These are phyloP conservation scores for Chlorella sp. DNA, from an alignment of 139 green algal genomes.

Conservation along the genomic window DNA sequence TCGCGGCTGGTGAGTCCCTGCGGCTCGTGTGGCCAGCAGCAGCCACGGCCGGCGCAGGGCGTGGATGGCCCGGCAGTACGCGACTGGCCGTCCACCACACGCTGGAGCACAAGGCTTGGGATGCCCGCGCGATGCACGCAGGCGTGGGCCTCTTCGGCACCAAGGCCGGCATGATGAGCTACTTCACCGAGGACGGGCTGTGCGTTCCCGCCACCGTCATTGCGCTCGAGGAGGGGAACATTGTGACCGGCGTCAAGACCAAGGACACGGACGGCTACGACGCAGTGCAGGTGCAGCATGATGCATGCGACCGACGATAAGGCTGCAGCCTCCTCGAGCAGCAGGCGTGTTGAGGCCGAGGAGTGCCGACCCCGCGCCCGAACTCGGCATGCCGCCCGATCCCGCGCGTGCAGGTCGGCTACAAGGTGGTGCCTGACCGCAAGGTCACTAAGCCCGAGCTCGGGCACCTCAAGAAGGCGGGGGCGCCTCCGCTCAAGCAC, in stretches of 20 bases:
- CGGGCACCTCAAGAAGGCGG: slow-evolving; percentile 88
- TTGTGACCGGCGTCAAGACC: slow-evolving; percentile 92
- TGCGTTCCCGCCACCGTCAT: slow-evolving; percentile 87
- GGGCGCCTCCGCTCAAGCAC: slow-evolving; percentile 65
- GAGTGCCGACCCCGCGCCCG: neutral
- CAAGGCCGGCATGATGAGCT: slow-evolving; percentile 96
- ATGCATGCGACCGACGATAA: neutral
- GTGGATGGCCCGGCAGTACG: too few species aligned
- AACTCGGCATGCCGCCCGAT: too few species aligned
- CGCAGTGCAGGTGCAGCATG: slow-evolving; percentile 75
- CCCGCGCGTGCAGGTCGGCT: slow-evolving; percentile 46
- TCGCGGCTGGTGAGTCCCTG: neutral
- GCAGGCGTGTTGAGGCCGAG: too few species aligned
- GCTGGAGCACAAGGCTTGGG: too few species aligned
- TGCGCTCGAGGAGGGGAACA: slow-evolving; percentile 83
- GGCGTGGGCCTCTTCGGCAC: slow-evolving; percentile 85
- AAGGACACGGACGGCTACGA: slow-evolving; percentile 89
- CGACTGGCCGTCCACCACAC: too few species aligned
- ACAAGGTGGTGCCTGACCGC: slow-evolving; percentile 61
- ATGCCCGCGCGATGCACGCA: slow-evolving; percentile 5
- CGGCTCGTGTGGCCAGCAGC: too few species aligned
- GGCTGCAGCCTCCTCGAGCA: too few species aligned
- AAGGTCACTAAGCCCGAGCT: slow-evolving; percentile 91
- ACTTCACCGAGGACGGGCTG: slow-evolving; percentile 84
- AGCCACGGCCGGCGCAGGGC: too few species aligned